phyloP scores from a whole-genome alignment of 257 asterid species.

The Eustoma russellianum region DNA sequence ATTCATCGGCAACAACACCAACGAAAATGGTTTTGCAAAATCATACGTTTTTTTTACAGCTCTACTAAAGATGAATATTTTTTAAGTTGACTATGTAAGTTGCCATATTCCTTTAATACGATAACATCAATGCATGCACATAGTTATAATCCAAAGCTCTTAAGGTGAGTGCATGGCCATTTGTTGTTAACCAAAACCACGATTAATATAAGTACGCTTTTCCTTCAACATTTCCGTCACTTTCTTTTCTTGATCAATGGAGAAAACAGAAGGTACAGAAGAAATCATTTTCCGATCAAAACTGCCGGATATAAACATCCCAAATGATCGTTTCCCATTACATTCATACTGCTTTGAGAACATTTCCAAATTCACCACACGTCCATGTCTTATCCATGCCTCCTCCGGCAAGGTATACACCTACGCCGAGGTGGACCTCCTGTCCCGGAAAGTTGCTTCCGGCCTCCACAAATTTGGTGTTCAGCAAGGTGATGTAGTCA shows the following conservation, averaged over 20 bases:
- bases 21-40: too few relatives aligned
- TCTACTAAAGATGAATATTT: too few relatives aligned
- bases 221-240: too few relatives aligned
- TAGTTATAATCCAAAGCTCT: too few relatives aligned
- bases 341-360: slow-evolving; percentile 28
- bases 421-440: slow-evolving; percentile 22
- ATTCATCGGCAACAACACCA: too few relatives aligned
- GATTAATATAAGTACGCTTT: background rate
- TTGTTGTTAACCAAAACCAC: too few relatives aligned
- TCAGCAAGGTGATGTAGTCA: slow-evolving; percentile 22
- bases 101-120: too few relatives aligned
- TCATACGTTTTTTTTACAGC: too few relatives aligned
- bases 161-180: too few relatives aligned
- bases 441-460: slow-evolving; percentile 17
- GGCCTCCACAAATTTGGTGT: slow-evolving; percentile 21
- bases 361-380: slow-evolving; percentile 17
- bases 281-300: slow-evolving; percentile 28
- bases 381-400: slow-evolving; percentile 26
- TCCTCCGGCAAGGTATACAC: slow-evolving; percentile 13
- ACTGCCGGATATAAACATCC: slow-evolving; percentile 32
- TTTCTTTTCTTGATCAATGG: slow-evolving; percentile 10
- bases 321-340: slow-evolving; percentile 23
- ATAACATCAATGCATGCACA: too few relatives aligned
- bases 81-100: too few relatives aligned
- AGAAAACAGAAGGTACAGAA: slow-evolving; percentile 4